Base-by-base conservation (phyloP, 345 rosid species). In the Heritiera littoralis region DNA sequence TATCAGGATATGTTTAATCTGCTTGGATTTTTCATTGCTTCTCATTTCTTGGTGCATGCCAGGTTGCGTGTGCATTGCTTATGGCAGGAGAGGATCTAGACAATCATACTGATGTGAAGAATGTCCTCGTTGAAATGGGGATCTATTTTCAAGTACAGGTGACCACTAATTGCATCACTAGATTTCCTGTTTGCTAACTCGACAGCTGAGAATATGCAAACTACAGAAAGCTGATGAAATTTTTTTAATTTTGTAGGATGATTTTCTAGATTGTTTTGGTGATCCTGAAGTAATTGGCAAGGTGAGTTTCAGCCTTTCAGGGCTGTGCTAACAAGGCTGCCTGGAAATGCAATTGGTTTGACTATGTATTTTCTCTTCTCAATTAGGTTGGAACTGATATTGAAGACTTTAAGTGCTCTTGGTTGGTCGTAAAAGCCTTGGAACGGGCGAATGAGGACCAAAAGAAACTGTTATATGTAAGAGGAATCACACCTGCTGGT, bases 371-470 rank as follows among this genome's bases (percentile, higher is more conserved):
- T 32, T 28, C 23, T 13, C n/a, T n/a, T 35, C 76, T 38, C 35
- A 6, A 11, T 81, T 87, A 93, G 98, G 88, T 92, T 46, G 94
- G 98, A 79, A 92, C 98, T 5, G 97, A 93, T 81, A 93, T 92
- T 46, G 92, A 90, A 85, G 98, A 92, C 80, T 88, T 89, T 72
- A 93, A 93, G 83, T 93, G 98, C 89, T 90, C 98, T 7, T 93
- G 98, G 98, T 80, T 93, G 89, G 90, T 93, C 51, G 97, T 92
- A n/a, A 93, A 89, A 81, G 97, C 98, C 15, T 82, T 93, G 59
- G 93, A 90, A 86, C 82, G 84, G 43, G 87, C 89, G 78, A 87
- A 83, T 9, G 87, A 86, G 72, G 93, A 87, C 61, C 97, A 93
- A 67, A 89, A 90, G 86, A 86, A 90, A 84, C 52, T 86, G 52